These are phyloP conservation scores for Trichoderma simmonsii DNA, from an alignment of 2,329 filamentous ascomycete species.

Conservation along the genomic window DNA sequence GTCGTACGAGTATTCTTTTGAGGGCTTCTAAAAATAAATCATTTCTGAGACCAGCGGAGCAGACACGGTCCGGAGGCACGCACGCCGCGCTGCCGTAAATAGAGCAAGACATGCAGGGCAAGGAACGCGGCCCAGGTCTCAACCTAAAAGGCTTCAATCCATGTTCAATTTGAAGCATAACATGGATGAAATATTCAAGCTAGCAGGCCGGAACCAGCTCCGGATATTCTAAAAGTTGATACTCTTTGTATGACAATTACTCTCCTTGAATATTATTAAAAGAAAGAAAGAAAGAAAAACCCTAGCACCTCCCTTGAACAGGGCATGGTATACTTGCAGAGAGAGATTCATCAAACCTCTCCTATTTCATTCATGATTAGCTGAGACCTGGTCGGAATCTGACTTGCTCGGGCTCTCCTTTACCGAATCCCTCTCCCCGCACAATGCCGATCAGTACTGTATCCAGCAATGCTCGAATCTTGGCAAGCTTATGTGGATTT, in stretches of 20 bases:
- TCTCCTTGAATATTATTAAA: neutral
- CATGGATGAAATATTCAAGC: neutral
- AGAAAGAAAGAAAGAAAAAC: neutral
- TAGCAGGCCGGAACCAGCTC: neutral
- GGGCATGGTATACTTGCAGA: neutral
- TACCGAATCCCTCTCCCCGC: neutral
- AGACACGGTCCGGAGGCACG: neutral
- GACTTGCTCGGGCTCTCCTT: neutral
- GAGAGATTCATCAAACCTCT: neutral
- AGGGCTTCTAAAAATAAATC: neutral
- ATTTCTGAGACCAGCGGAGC: neutral
- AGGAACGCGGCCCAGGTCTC: neutral
- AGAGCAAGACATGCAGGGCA: conserved; percentile 8
- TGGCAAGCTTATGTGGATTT: neutral
- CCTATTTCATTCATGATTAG: neutral
- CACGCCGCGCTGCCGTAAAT: neutral
- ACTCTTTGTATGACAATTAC: neutral
- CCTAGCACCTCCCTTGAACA: neutral
- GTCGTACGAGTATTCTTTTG: neutral
- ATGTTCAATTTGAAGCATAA: neutral
- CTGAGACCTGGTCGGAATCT: neutral
- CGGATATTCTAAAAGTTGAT: neutral
- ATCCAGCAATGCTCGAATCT: neutral
- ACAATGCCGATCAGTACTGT: neutral
- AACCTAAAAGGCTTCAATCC: neutral